Percentiles rank a stretch among this genome's conserved stretches.
These are phyloP conservation scores for Fragaria vesca DNA, from an alignment of 306 rosid species.

Conservation along the genomic window DNA sequence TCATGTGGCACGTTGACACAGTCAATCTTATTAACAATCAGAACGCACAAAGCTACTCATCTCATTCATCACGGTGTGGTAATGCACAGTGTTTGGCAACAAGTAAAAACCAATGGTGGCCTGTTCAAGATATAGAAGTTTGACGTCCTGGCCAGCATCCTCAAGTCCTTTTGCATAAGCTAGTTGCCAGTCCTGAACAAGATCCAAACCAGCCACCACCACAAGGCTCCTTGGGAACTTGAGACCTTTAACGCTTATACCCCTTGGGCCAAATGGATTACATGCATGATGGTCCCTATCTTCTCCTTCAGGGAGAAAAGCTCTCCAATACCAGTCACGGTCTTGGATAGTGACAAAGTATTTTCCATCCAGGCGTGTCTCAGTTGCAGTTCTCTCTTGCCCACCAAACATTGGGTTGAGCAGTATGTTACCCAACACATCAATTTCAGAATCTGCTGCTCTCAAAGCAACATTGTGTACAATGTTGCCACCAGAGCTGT, in stretches of 20 bases:
- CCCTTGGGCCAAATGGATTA: slow-evolving; percentile 88
- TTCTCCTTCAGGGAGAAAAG: slow-evolving; percentile 93
- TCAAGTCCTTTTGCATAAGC: slow-evolving; percentile 84
- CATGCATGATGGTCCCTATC: slow-evolving; percentile 95
- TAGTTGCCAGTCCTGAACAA: slow-evolving; percentile 93
- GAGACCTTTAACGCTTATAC: slow-evolving; percentile 54
- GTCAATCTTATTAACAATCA: slow-evolving; percentile 64
- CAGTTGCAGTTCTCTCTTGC: slow-evolving; percentile 72
- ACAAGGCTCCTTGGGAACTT: slow-evolving; percentile 88
- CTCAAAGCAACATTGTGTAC: slow-evolving; percentile 82
- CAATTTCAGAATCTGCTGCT: slow-evolving; percentile 66
- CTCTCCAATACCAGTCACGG: slow-evolving; percentile 99
- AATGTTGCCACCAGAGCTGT: slow-evolving; percentile 98
- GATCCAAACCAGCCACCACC: slow-evolving; percentile 96
- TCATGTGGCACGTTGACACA: slow-evolving; percentile 38
- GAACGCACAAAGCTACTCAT: slow-evolving; percentile 73
- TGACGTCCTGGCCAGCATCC: slow-evolving; percentile 64
- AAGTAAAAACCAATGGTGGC: slow-evolving; percentile 93
- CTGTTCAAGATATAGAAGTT: slow-evolving; percentile 69
- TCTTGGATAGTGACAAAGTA: slow-evolving; percentile 81
- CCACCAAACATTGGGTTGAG: slow-evolving; percentile 98
- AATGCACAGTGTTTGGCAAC: slow-evolving; percentile 85
- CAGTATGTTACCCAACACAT: slow-evolving; percentile 75
- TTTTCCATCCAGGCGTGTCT: slow-evolving; percentile 73
- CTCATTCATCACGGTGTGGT: slow-evolving; percentile 86